These are phyloP conservation scores for Xylaria castorea DNA, from an alignment of 495 filamentous ascomycete genomes.

Conservation along the genomic window DNA sequence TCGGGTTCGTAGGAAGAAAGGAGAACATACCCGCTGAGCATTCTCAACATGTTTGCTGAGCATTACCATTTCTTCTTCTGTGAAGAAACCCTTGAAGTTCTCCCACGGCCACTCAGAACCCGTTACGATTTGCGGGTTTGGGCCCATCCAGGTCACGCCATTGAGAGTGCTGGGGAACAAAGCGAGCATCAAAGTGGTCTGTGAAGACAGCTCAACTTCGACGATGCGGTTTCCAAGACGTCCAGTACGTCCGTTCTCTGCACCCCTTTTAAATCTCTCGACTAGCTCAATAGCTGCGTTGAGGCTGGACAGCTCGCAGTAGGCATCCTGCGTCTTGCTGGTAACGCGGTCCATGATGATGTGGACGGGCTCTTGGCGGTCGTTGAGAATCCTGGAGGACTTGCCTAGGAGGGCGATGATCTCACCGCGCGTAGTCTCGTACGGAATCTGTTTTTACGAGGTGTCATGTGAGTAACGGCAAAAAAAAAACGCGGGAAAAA, in stretches of 20 bases:
- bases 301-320: slow-evolving; percentile 66
- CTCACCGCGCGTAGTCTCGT: slow-evolving; percentile 68
- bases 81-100: slow-evolving; percentile 74
- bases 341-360: slow-evolving; percentile 85
- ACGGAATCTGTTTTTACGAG: slow-evolving; percentile 66
- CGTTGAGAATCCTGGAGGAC: slow-evolving; percentile 63
- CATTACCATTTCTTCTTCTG: slow-evolving; percentile 72
- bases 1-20: background rate
- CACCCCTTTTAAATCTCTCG: slow-evolving; percentile 50
- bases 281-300: slow-evolving; percentile 62
- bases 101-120: slow-evolving; percentile 60
- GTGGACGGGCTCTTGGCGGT: slow-evolving; percentile 68
- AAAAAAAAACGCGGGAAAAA: slow-evolving; percentile 7
- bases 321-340: slow-evolving; percentile 79
- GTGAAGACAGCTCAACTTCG: slow-evolving; percentile 65
- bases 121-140: slow-evolving; percentile 52
- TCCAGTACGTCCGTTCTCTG: slow-evolving; percentile 50
- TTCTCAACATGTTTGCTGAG: slow-evolving; percentile 69
- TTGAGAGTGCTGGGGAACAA: slow-evolving; percentile 69
- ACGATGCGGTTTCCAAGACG: slow-evolving; percentile 71
- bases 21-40: slow-evolving; percentile 29
- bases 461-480: background rate
- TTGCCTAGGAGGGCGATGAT: slow-evolving; percentile 73
- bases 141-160: slow-evolving; percentile 65
- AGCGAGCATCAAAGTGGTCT: slow-evolving; percentile 66